These are phyloP conservation scores for Trypanosoma brucei DNA, from an alignment of 208 protist species.

Conservation along the genomic window DNA sequence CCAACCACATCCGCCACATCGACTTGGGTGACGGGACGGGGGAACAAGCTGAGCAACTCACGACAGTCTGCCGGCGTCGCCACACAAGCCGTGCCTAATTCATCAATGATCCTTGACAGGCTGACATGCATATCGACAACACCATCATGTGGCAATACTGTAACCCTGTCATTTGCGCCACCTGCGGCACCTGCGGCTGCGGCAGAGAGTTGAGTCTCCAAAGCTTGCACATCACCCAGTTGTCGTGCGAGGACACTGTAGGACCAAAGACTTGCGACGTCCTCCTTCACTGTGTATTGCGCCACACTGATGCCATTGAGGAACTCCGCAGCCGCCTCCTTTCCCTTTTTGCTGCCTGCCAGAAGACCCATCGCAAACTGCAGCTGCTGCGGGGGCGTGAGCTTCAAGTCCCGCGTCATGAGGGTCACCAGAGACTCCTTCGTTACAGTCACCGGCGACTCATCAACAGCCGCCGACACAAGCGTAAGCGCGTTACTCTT, in stretches of 20 bases:
- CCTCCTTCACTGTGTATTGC: constrained; percentile 46
- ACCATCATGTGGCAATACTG: constrained; percentile 22
- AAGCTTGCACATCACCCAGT: constrained; percentile 26
- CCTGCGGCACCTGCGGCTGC: not conserved
- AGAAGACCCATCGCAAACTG: constrained; percentile 68
- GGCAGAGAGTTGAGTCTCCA: constrained; percentile 48
- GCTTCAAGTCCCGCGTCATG: constrained; percentile 58
- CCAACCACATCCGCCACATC: constrained; percentile 81
- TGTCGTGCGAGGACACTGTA: constrained; percentile 63
- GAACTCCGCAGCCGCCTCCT: constrained; percentile 53
- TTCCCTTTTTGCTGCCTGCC: constrained; percentile 42
- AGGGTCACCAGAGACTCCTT: constrained; percentile 44
- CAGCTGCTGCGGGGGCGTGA: constrained; percentile 65
- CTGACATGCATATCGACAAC: constrained; percentile 45
- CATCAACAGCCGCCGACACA: constrained; percentile 42
- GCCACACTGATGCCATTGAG: constrained; percentile 56
- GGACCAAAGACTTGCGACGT: constrained; percentile 37
- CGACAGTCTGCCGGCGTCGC: constrained; percentile 75
- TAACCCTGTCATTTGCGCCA: constrained; percentile 18
- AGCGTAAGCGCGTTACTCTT: constrained; percentile 64
- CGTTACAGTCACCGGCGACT: constrained; percentile 32
- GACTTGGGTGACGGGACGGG: constrained; percentile 59
- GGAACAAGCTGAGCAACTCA: constrained; percentile 78
- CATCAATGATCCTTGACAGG: constrained; percentile 68
- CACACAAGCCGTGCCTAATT: constrained; percentile 81